Evolutionary conservation across 495 filamentous ascomycete genomes (phyloP).

Genomic region (Tuber microsphaerosporum): DNA sequence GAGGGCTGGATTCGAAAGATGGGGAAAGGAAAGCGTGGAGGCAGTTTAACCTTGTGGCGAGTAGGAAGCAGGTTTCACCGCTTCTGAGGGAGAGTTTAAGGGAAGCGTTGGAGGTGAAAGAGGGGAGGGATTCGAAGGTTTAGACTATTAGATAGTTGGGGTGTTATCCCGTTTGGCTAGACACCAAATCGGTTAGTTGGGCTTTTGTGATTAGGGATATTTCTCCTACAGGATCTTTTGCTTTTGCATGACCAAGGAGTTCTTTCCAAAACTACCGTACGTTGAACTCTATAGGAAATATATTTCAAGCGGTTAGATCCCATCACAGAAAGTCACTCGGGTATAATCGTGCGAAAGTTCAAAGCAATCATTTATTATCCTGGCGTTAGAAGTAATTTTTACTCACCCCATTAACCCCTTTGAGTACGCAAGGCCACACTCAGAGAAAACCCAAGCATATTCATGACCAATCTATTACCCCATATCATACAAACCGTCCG

Average conservation of each 20-base stretch:
- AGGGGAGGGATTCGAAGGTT: slow-evolving; percentile 10
- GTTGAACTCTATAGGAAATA: background rate
- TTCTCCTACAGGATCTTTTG: background rate
- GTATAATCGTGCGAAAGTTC: no score
- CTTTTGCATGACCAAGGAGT: background rate
- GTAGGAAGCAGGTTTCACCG: slow-evolving; percentile 85
- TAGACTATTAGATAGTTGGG: background rate
- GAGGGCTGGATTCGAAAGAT: slow-evolving; percentile 35
- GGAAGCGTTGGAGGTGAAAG: background rate
- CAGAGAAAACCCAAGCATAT: background rate
- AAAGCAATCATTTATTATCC: background rate
- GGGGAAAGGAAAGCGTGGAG: slow-evolving; percentile 55
- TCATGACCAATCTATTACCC: slow-evolving; percentile 5
- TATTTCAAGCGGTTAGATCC: background rate
- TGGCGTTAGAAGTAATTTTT: background rate
- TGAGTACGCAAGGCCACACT: background rate
- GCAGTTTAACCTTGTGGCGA: slow-evolving; percentile 60
- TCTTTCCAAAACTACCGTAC: background rate
- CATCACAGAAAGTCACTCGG: background rate
- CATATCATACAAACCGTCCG: slow-evolving; percentile 20
- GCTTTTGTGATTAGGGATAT: background rate
- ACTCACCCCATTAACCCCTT: background rate
- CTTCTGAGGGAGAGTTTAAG: slow-evolving; percentile 54
- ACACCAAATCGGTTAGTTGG: background rate
- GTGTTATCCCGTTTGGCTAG: background rate